Base-by-base conservation (phyloP, 768 basidiomycete genomes). In the Russula olivacea region DNA sequence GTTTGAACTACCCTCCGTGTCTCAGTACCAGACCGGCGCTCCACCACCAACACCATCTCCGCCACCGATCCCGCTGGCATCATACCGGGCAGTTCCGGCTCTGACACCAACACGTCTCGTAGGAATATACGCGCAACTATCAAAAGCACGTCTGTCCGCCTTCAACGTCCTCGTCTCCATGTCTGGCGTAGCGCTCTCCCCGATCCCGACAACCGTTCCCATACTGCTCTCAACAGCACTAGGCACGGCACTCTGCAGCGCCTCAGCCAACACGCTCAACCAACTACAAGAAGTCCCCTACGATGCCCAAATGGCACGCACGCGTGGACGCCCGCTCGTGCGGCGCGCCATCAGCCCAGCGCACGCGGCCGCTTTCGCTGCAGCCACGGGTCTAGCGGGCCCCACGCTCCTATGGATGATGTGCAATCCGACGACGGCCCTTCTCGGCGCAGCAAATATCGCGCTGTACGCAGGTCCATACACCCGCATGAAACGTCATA, bases 271-370 rank as follows among this genome's bases (percentile, higher is more conserved):
- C 72, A 82, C 96, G 2, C 79, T 97, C 69, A 99, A 99, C 75
- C 93, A 99, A 73, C 77, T 98, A 3, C 88, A 94, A 70, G 97
- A 99, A 75, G 80, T 91, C 8, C 97, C 97, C 0, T 91, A 93
- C 67, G 97, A 99, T 70, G 95, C 97, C 0, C 97, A 99, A 72
- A 98, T 98, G 88, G 81, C 86, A 0, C 84, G 97, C 51, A 98
- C 97, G 0, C 83, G 95, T 34, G 86, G 80, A 59, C 79, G 97
- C 19, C 94, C 96, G 0, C 83, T 99, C 28, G 93, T 93, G 1
- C 84, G 91, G 19, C 79, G 88, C 36, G 86, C 87, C n/a, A 85
- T 98, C 66, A 84, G 84, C 2, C 89, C 95, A 0, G 72, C 89
- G 15, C 96, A 98, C 72, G 94, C 93, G 1, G 78, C 86, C 1